These are phyloP conservation scores for Talaromyces verruculosus DNA, from an alignment of 2,329 filamentous ascomycete genomes.

Conservation along the genomic window DNA sequence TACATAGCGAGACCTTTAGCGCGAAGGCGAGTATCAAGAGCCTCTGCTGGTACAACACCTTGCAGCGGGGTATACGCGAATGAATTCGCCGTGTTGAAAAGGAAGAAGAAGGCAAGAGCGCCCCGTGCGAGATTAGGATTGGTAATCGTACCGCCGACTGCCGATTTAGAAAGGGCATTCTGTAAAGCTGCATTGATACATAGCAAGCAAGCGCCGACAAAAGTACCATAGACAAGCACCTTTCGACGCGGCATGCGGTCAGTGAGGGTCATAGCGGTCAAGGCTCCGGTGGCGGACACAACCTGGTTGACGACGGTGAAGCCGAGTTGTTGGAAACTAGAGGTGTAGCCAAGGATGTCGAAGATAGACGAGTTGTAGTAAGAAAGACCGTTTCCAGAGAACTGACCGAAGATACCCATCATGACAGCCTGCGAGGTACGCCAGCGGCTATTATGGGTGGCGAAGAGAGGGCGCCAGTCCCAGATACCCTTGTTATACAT, in stretches of 20 bases:
- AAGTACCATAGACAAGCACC: slow-evolving; percentile 48
- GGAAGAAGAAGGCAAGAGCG: slow-evolving; percentile 43
- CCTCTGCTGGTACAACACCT: slow-evolving; percentile 19
- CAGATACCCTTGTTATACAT: slow-evolving; percentile 49
- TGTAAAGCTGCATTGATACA: slow-evolving; percentile 44
- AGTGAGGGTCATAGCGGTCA: slow-evolving; percentile 46
- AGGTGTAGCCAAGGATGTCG: slow-evolving; percentile 30
- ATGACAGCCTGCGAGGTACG: slow-evolving; percentile 51
- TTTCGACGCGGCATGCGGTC: slow-evolving; percentile 51
- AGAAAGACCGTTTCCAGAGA: slow-evolving; percentile 53
- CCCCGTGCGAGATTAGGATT: slow-evolving; percentile 39
- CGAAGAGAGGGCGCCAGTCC: slow-evolving; percentile 50
- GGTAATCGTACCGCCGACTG: background rate
- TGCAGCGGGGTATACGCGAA: slow-evolving; percentile 42
- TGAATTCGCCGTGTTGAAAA: slow-evolving; percentile 45
- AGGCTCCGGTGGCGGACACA: slow-evolving; percentile 48
- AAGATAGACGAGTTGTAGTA: slow-evolving; percentile 55
- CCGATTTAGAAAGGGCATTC: background rate
- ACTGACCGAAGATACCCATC: slow-evolving; percentile 55
- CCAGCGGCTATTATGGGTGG: slow-evolving; percentile 50
- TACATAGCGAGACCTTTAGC: slow-evolving; percentile 21
- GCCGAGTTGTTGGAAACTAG: slow-evolving; percentile 41
- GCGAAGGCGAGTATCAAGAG: slow-evolving; percentile 17
- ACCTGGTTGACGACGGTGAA: slow-evolving; percentile 52
- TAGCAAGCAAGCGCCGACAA: slow-evolving; percentile 25